Evolutionary conservation across 805 yeast species (phyloP), one percentile per base, ranked within the genome.

Genomic region (Brettanomyces naardenensis): DNA sequence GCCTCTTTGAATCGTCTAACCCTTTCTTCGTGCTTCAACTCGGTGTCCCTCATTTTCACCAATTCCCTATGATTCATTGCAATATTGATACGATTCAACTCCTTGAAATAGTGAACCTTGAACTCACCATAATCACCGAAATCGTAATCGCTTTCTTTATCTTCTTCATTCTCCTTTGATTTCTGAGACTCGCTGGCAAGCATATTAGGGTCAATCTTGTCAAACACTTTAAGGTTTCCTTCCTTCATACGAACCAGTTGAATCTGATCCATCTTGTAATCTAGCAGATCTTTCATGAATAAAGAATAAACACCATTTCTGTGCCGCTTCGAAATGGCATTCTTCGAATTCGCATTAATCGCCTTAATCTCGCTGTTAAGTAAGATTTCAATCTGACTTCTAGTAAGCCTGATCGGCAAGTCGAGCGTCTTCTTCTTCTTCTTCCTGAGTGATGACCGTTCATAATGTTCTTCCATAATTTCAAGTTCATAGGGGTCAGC

Each of bases 211-310:
- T 36, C 44, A 28, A 42, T 41, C 31, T 31, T 36, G 14, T 35
- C 39, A 32, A 50, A 44, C 36, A 48, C 44, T 20, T 42, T 45
- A 39, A 58, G 40, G 33, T 56, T 56, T 6, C 63, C 64, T 15
- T 37, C 27, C 6, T 30, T 35, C 6, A 42, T 25, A 35, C 63
- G 48, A 39, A 40, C 38, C 3, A 22, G 28, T 28, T 49, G 44
- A 6, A 43, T 38, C 36, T 49, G 44, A 11, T 40, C 45, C 26
- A 47, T 35, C 34, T 54, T 51, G n/a, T 39, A 37, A 9, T 38
- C 30, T 4, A 54, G 29, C 18, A 51, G 31, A 15, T 58, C 61
- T 36, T 45, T 49, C 2, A 60, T 32, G 40, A 59, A 58, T 5
- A 40, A 41, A 15, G 58, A 52, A 22, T 57, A 32, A 6, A 52